Evolutionary conservation across 2,329 filamentous ascomycete genomes (phyloP), one percentile per base, ranked within the genome.

Genomic region (Ophiostoma sp.): DNA sequence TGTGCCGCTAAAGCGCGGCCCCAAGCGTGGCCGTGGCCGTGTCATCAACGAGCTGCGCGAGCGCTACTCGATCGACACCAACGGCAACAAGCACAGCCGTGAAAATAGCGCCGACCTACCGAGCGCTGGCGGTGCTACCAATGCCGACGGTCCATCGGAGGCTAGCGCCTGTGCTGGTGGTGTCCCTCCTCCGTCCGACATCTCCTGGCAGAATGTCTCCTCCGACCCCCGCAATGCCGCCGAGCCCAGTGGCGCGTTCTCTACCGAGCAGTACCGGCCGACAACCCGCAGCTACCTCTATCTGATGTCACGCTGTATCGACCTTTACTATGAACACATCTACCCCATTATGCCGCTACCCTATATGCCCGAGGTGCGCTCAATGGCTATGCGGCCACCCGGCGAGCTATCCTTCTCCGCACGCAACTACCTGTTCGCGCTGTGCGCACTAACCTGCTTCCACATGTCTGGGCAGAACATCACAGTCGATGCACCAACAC

Each of bases 281-380:
- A 74, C 75, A 6, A 75, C 73, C 47, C 75, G 76, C 2, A 78
- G 74, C 76, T 87, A 76, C 72, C 83, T 74, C 75, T 80, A 75
- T 75, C 79, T 78, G 74, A 81, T 78, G 71, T 86, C 78, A 75
- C 84, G 74, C 76, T 87, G 85, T 74, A 79, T 88, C 69, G 85
- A 88, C 62, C 84, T 85, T 71, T 89, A 85, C 77, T 85, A 87
- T 76, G 78, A 81, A 72, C 81, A 87, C 74, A 81, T 88, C 67
- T 88, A 88, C 72, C 85, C 85, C n/a, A 85, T 85, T 66, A 85
- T 87, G 79, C 86, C 86, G 0, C 80, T 88, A 4, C 76, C 88
- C 7, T 83, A 87, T 67, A 85, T 85, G 74, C 83, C 86, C 62
- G 79, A 79, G 8, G 78, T 86, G 63, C 79, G 82, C 63, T 79